These are phyloP conservation scores for Penicillium silybi DNA, from an alignment of 495 filamentous ascomycete genomes.

Conservation along the genomic window DNA sequence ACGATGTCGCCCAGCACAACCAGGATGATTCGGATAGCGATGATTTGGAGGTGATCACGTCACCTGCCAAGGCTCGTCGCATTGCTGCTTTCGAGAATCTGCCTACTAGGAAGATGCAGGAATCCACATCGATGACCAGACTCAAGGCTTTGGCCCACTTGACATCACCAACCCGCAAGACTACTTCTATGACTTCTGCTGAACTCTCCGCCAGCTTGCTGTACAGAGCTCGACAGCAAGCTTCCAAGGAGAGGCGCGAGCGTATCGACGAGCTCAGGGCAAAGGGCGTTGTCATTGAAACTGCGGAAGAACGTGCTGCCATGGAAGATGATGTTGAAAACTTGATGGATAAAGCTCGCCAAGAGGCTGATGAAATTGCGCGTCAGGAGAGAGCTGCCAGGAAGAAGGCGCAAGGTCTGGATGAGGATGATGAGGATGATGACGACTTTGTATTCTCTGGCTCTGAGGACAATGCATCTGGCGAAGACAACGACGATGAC, in stretches of 20 bases:
- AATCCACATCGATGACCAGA: conserved; percentile 60
- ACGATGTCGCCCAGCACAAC: conserved; percentile 37
- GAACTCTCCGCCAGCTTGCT: conserved; percentile 67
- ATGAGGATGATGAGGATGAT: conserved; percentile 58
- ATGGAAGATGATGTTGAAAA: conserved; percentile 82
- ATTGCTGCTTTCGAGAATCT: conserved; percentile 66
- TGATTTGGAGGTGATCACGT: conserved; percentile 60
- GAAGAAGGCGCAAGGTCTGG: conserved; percentile 44
- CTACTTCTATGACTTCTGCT: conserved; percentile 56
- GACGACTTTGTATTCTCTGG: conserved; percentile 53
- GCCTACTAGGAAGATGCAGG: conserved; percentile 51
- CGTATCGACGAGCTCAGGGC: conserved; percentile 70
- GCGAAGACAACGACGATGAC: conserved; percentile 26
- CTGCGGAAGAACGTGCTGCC: conserved; percentile 76
- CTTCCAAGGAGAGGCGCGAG: conserved; percentile 69
- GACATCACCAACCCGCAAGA: conserved; percentile 55
- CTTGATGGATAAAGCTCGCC: conserved; percentile 75
- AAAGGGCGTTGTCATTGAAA: conserved; percentile 79
- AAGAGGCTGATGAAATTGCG: conserved; percentile 75
- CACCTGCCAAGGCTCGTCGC: conserved; percentile 37
- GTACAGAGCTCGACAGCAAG: conserved; percentile 73
- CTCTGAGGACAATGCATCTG: conserved; percentile 47
- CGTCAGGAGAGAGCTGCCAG: conserved; percentile 69
- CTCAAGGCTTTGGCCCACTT: conserved; percentile 74
- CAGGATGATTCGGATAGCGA: conserved; percentile 63